Percentiles rank a stretch among this genome's conserved stretches.
These are phyloP conservation scores for Ambrosiella cleistominuta DNA, from an alignment of 2,329 filamentous ascomycete species.

Conservation along the genomic window DNA sequence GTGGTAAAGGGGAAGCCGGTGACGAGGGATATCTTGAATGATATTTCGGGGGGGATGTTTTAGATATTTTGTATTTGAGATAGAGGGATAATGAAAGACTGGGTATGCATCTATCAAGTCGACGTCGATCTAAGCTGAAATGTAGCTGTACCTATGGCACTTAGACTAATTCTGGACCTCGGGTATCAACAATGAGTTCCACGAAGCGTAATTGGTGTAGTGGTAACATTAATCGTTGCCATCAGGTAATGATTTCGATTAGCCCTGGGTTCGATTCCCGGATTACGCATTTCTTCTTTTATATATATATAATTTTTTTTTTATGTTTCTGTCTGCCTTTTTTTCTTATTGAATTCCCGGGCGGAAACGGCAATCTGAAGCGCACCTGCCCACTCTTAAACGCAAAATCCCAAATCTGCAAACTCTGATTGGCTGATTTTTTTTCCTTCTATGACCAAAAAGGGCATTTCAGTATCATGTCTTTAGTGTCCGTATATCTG, in stretches of 20 bases:
- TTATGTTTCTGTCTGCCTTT: no score
- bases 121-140: no score
- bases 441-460: neutral
- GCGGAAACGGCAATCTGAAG: neutral
- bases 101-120: no score
- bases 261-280: neutral
- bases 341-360: neutral
- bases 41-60: slow-evolving; percentile 31
- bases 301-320: neutral
- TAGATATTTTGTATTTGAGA: neutral
- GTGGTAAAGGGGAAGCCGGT: slow-evolving; percentile 51
- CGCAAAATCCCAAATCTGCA: neutral
- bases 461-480: neutral
- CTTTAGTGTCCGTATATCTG: no score
- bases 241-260: neutral
- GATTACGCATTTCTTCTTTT: neutral
- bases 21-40: slow-evolving; percentile 62
- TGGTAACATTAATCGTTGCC: slow-evolving; percentile 1
- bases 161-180: no score
- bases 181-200: neutral
- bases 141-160: no score
- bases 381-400: neutral
- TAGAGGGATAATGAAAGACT: no score
- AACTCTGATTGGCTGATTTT: neutral
- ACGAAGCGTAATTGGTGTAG: neutral